A percentile compares a stretch with the other conserved stretches of the same genome.
Conservation (phyloP, 73 alveolate species). For the Loxodes magnus region DNA sequence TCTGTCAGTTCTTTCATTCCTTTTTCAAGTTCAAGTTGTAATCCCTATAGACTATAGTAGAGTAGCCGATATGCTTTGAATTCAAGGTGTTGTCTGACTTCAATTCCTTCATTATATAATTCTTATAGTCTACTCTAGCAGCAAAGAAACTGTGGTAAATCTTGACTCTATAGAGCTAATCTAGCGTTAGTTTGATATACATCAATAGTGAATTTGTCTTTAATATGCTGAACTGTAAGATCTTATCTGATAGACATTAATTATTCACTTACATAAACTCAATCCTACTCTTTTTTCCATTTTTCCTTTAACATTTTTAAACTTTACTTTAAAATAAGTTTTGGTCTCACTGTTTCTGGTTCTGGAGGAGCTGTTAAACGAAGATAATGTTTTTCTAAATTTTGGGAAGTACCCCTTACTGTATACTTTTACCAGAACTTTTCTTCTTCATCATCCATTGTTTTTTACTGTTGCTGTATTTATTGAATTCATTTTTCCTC, state of each 20-base stretch:
- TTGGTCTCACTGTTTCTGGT: constrained; percentile 64
- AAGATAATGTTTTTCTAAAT: constrained; percentile 49
- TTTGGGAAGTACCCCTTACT: constrained; percentile 37
- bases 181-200: constrained; percentile 67
- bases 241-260: constrained; percentile 59
- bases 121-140: constrained; percentile 50
- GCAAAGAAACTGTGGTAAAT: constrained; percentile 45
- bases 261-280: constrained; percentile 49
- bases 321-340: constrained; percentile 31
- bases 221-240: constrained; percentile 46
- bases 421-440: constrained; percentile 6
- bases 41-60: constrained; percentile 30
- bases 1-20: constrained; percentile 25
- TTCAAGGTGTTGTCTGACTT: constrained; percentile 43
- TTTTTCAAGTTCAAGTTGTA: constrained; percentile 31
- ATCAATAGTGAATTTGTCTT: constrained; percentile 47
- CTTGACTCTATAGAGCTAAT: constrained; percentile 54
- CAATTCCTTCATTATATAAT: constrained; percentile 35
- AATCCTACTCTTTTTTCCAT: constrained; percentile 41
- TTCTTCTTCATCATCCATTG: constrained; percentile 18
- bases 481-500: neutral
- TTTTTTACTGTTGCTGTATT: neutral
- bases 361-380: constrained; percentile 58
- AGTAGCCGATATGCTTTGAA: constrained; percentile 50
- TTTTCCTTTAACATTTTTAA: constrained; percentile 32